Evolutionary conservation across 495 filamentous ascomycete genomes (phyloP).

Genomic region (Penicillium pancosmium): DNA sequence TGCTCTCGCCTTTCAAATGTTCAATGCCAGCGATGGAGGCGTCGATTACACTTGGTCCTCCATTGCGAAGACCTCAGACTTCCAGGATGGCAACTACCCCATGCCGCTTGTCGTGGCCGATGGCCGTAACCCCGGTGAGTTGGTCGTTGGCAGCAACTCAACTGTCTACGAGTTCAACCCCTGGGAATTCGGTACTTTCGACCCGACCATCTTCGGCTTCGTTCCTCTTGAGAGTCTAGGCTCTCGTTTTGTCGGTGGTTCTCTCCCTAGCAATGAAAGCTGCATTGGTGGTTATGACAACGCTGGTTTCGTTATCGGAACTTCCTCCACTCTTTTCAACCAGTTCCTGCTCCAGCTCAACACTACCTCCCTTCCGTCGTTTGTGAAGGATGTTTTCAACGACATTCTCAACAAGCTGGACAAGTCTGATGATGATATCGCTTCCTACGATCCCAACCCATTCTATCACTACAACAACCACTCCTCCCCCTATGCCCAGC

Average conservation of each 20-base stretch:
- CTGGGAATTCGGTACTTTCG: conserved; percentile 82
- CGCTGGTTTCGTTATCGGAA: conserved; percentile 84
- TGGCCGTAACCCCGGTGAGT: conserved; percentile 66
- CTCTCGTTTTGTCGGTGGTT: conserved; percentile 73
- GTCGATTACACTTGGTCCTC: conserved; percentile 85
- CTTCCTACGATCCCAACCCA: conserved; percentile 81
- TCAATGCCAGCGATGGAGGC: conserved; percentile 77
- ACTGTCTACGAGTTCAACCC: conserved; percentile 89
- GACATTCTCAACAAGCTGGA: conserved; percentile 59
- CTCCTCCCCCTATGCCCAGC: conserved; percentile 60
- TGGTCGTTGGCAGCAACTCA: conserved; percentile 69
- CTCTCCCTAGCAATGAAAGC: conserved; percentile 54
- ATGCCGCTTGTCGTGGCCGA: conserved; percentile 84
- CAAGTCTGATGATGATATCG: conserved; percentile 71
- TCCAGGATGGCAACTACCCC: conserved; percentile 70
- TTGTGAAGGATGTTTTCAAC: conserved; percentile 54
- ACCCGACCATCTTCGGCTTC: conserved; percentile 81
- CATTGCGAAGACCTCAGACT: conserved; percentile 68
- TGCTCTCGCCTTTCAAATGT: conserved; percentile 79
- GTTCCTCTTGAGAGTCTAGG: conserved; percentile 75
- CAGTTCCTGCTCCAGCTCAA: conserved; percentile 64
- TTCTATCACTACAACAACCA: conserved; percentile 72
- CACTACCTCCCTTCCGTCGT: conserved; percentile 52
- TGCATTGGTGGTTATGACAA: conserved; percentile 87
- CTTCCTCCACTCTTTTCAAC: conserved; percentile 91